These are phyloP conservation scores for Vinca minor DNA, from an alignment of 257 asterid species.

Conservation along the genomic window DNA sequence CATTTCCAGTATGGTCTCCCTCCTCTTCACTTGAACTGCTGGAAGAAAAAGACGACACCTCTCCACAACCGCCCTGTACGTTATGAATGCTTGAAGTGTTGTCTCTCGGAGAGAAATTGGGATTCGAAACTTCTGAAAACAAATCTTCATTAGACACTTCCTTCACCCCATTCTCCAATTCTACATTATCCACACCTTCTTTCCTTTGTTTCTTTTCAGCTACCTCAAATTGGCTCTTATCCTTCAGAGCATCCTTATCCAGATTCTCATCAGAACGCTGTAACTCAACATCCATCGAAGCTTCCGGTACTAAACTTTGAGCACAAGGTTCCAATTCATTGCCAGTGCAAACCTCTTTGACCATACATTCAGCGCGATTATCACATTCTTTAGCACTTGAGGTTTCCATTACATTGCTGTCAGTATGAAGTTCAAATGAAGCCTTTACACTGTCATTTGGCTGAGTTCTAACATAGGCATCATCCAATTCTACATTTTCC, in stretches of 20 bases:
- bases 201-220: constrained; percentile 15
- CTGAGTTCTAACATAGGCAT: constrained; percentile 17
- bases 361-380: constrained; percentile 17
- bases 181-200: no score
- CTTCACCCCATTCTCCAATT: constrained; percentile 39
- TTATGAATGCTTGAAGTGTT: constrained; percentile 49
- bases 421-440: constrained; percentile 20
- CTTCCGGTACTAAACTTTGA: constrained; percentile 13
- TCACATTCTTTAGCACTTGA: constrained; percentile 16
- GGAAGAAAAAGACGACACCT: constrained; percentile 59
- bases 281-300: constrained; percentile 14
- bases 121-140: constrained; percentile 77
- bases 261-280: constrained; percentile 22
- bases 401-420: constrained; percentile 14
- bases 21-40: constrained; percentile 44
- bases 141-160: constrained; percentile 79
- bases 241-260: constrained; percentile 11
- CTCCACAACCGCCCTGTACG: constrained; percentile 50
- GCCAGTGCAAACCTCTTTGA: constrained; percentile 6
- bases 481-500: constrained; percentile 15
- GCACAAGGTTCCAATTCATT: constrained; percentile 20
- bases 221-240: constrained; percentile 21
- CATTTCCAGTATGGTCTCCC: constrained; percentile 39
- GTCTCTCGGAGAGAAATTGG: constrained; percentile 61
- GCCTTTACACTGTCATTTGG: constrained; percentile 5